Percentiles rank a stretch among this genome's conserved stretches.
Evolutionary conservation across 2,329 filamentous ascomycete species (phyloP).

Genomic region (Didymella segeticola): DNA sequence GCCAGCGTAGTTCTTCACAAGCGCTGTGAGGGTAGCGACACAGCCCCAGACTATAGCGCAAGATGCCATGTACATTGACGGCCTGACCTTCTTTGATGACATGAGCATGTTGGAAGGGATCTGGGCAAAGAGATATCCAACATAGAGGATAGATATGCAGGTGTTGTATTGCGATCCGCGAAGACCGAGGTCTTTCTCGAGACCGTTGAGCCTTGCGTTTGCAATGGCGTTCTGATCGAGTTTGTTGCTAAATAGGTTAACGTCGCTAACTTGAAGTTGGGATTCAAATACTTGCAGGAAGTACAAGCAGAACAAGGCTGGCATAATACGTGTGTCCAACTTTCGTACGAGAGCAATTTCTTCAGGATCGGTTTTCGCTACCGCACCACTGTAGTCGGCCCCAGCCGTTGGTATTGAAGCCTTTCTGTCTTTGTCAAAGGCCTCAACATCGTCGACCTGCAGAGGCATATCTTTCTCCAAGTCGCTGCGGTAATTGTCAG

Average conservation of each 20-base stretch:
- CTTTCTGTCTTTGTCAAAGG: constrained; percentile 25
- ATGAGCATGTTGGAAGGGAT: constrained; percentile 56
- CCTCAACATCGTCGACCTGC: constrained; percentile 27
- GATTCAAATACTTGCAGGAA: constrained; percentile 32
- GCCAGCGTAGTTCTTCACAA: constrained; percentile 36
- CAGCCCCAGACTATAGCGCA: constrained; percentile 46
- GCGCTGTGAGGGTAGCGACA: constrained; percentile 36
- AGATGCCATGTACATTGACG: constrained; percentile 39
- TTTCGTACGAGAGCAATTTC: constrained; percentile 38
- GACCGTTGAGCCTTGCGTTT: constrained; percentile 66
- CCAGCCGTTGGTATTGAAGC: neutral
- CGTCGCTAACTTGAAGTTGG: constrained; percentile 4
- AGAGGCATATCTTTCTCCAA: constrained; percentile 27
- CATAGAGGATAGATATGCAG: constrained; percentile 50
- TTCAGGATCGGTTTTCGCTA: constrained; percentile 31
- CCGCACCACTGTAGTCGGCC: constrained; percentile 33
- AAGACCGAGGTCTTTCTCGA: constrained; percentile 59
- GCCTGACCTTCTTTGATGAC: constrained; percentile 38
- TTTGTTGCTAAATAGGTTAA: constrained; percentile 32
- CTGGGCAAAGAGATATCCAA: constrained; percentile 36
- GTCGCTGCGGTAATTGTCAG: constrained; percentile 7
- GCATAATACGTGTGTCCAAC: constrained; percentile 35
- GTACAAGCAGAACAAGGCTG: constrained; percentile 47
- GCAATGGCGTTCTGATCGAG: constrained; percentile 69
- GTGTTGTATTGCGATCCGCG: constrained; percentile 36